Evolutionary conservation across 2,329 filamentous ascomycete genomes (phyloP).

Genomic region (Colletotrichum shisoi): DNA sequence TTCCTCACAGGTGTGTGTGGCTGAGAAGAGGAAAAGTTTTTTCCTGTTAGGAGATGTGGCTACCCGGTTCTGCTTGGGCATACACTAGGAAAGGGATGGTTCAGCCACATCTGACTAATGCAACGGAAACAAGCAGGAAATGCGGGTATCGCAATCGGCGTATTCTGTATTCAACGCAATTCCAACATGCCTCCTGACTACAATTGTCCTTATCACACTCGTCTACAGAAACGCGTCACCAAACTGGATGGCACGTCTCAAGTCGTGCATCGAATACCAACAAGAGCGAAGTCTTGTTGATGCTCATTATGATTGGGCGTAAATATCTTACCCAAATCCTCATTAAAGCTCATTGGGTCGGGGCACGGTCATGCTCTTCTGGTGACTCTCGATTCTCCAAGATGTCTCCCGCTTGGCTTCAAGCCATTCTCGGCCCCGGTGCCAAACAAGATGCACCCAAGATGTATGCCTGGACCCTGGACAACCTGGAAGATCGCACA

Average conservation of each 20-base stretch:
- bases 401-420: constrained; percentile 46
- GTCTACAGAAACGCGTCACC: too few relatives aligned
- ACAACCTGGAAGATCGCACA: constrained; percentile 42
- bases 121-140: background rate
- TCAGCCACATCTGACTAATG: constrained; percentile 26
- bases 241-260: background rate
- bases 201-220: background rate
- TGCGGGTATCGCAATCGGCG: background rate
- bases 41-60: too few relatives aligned
- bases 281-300: background rate
- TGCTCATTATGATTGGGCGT: background rate
- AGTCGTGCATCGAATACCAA: background rate
- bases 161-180: background rate
- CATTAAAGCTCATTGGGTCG: background rate
- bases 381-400: background rate
- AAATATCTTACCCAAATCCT: background rate
- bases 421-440: constrained; percentile 43
- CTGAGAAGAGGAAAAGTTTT: background rate
- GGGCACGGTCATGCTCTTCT: background rate
- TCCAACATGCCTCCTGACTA: background rate
- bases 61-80: too few relatives aligned
- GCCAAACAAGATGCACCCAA: constrained; percentile 43
- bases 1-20: constrained; percentile 2
- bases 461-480: constrained; percentile 50
- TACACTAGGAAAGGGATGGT: too few relatives aligned